phyloP scores from a whole-genome alignment of 441 rosid genomes.

The Erysimum cheiri region DNA sequence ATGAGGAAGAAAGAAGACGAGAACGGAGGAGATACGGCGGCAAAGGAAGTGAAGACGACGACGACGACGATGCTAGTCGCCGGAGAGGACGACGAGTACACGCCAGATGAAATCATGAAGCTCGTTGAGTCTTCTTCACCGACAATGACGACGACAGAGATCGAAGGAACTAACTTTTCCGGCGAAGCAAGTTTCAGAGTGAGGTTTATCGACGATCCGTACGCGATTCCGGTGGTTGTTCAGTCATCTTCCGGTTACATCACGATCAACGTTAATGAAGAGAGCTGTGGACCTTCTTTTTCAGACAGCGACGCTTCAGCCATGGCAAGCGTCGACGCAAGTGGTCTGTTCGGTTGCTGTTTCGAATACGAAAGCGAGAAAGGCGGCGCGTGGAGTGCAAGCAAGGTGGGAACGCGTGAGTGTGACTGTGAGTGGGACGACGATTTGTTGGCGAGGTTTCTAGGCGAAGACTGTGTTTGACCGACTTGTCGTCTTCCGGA shows the following conservation, averaged over 20 bases:
- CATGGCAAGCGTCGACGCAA: slow-evolving; percentile 68
- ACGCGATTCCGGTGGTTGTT: slow-evolving; percentile 51
- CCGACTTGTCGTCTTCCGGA: slow-evolving; percentile 31
- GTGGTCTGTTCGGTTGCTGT: slow-evolving; percentile 35
- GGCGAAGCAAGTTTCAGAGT: slow-evolving; percentile 42
- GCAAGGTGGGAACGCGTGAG: slow-evolving; percentile 40
- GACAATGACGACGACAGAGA: slow-evolving; percentile 2
- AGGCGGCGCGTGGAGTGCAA: slow-evolving; percentile 40
- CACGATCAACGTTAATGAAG: slow-evolving; percentile 76
- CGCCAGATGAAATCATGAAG: slow-evolving; percentile 54
- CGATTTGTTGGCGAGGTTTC: slow-evolving; percentile 48
- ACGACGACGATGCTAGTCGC: not conserved
- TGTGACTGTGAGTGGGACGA: slow-evolving; percentile 40
- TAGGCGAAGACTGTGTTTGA: slow-evolving; percentile 48
- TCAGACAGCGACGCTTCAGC: slow-evolving; percentile 61
- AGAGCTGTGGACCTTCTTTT: slow-evolving; percentile 73
- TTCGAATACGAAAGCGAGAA: not conserved
- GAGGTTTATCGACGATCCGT: slow-evolving; percentile 67
- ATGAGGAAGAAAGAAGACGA: slow-evolving; percentile 21
- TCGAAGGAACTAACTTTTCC: slow-evolving; percentile 17
- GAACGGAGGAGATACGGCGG: slow-evolving; percentile 8
- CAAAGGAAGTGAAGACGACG: slow-evolving; percentile 15
- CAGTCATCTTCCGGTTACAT: slow-evolving; percentile 62
- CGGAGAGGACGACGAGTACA: slow-evolving; percentile 42
- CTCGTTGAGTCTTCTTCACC: slow-evolving; percentile 47